phyloP scores from a whole-genome alignment of 164 flowering plant genomes.

The Kingdonia uniflora region DNA sequence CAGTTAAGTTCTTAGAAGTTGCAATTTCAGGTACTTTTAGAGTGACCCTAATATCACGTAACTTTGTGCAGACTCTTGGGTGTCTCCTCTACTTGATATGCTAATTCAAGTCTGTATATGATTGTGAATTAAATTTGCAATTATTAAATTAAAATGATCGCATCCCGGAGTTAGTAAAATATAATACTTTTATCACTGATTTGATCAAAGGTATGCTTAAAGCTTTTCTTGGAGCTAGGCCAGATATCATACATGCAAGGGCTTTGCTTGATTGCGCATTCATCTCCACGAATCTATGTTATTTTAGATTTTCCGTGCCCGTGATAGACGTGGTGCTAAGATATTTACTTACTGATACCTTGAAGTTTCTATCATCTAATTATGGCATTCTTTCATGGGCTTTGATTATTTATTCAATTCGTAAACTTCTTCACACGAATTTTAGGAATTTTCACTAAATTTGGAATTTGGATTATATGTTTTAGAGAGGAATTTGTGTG shows the following conservation, averaged over 20 bases:
- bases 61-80: constrained; percentile 73
- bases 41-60: neutral
- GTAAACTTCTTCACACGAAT: too few relatives aligned
- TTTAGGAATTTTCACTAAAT: too few relatives aligned
- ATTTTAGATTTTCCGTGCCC: constrained; percentile 57
- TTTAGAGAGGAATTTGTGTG: too few relatives aligned
- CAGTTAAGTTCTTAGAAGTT: too few relatives aligned
- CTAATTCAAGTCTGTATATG: constrained; percentile 92
- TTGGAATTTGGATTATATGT: too few relatives aligned
- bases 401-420: too few relatives aligned
- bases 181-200: constrained; percentile 48
- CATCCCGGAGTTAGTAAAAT: constrained; percentile 83
- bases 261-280: constrained; percentile 97
- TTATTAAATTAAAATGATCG: constrained; percentile 92
- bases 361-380: constrained; percentile 16
- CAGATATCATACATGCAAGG: constrained; percentile 99
- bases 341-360: constrained; percentile 21
- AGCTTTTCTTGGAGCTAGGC: constrained; percentile 79
- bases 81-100: constrained; percentile 88
- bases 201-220: constrained; percentile 88
- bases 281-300: constrained; percentile 92
- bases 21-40: too few relatives aligned
- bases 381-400: too few relatives aligned
- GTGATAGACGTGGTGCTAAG: constrained; percentile 19
- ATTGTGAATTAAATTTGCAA: constrained; percentile 98